Base-by-base conservation (phyloP, 2,329 filamentous ascomycete genomes). In the Talaromyces islandicus region DNA sequence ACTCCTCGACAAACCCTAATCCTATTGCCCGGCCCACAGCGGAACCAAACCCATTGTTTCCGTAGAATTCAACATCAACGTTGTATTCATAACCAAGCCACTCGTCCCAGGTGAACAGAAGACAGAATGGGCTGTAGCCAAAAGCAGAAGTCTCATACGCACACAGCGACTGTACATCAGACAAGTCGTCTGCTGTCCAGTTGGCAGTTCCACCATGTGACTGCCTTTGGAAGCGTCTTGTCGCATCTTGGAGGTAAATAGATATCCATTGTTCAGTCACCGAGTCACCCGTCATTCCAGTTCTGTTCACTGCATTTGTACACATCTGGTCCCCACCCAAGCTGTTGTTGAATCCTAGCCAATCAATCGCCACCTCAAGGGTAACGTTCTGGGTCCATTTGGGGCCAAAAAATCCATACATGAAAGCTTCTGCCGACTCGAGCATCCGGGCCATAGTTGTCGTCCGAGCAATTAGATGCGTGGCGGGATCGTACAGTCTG, bases 391-490 rank as follows among this genome's bases (percentile, higher is more conserved):
- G 81, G 1, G 85, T 81, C 88, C 88, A 92, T 53, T 88, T 83
- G 0, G 91, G 80, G 0, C 89, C 89, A 68, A 92, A 92, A 76
- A 92, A 92, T 0, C 89, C 89, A 6, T 88, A 87, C 69, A 91
- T 76, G 73, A 91, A 92, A 72, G 92, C 88, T 72, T 92, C 88
- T 3, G 88, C 88, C 43, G 83, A 88, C 70, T 91, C 87, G 24
- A 88, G 77, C 89, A 92, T 92, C 25, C 89, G 85, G 69, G 90
- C 85, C 70, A 92, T 88, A 1, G 88, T 90, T 0, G 88, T 91
- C 1, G 88, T 90, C 29, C 89, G 81, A 17, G 85, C 88, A 60
- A 91, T 83, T 62, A 92, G 85, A 75, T 90, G 91, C 73, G 81
- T 87, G 59, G 84, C 82, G 5, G 88, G 85, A 66, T 91, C 88